Evolutionary conservation across 257 asterid species (phyloP).

Genomic region (Capsicum rhomboideum): DNA sequence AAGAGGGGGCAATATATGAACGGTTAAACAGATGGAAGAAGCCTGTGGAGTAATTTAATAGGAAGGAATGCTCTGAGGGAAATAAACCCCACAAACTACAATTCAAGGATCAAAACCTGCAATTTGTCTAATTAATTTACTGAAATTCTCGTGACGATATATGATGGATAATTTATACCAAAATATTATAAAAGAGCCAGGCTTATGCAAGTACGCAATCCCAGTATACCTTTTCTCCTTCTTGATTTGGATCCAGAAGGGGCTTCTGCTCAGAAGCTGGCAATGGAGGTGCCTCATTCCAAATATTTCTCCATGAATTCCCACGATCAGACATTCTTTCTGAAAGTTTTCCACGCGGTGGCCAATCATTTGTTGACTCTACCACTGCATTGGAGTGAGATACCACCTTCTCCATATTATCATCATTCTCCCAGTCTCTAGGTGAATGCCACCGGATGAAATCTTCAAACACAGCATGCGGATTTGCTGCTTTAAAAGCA

Average conservation of each 20-base stretch:
- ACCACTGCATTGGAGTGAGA: constrained; percentile 23
- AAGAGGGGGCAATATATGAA: not conserved
- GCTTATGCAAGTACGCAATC: not conserved
- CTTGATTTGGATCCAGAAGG: constrained; percentile 82
- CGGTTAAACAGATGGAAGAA: not conserved
- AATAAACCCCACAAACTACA: not conserved
- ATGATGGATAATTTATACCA: not conserved
- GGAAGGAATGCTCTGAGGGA: not conserved
- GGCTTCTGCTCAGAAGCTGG: constrained; percentile 80
- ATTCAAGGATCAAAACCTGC: not conserved
- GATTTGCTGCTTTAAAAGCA: constrained; percentile 94
- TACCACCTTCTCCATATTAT: constrained; percentile 18
- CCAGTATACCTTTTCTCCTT: constrained; percentile 86
- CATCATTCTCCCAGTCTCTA: constrained; percentile 81
- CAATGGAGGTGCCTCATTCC: constrained; percentile 69
- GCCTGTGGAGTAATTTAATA: not conserved
- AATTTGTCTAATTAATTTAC: not conserved
- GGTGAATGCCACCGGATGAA: constrained; percentile 99
- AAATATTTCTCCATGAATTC: constrained; percentile 80
- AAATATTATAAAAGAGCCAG: not conserved
- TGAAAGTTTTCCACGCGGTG: constrained; percentile 88
- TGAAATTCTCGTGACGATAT: not conserved
- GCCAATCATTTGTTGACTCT: constrained; percentile 43
- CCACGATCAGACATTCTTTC: constrained; percentile 89
- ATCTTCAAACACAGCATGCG: constrained; percentile 90